Percentiles rank a stretch among this genome's conserved stretches.
Evolutionary conservation across 2,329 filamentous ascomycete genomes (phyloP).

Genomic region (Daldinia sp.): DNA sequence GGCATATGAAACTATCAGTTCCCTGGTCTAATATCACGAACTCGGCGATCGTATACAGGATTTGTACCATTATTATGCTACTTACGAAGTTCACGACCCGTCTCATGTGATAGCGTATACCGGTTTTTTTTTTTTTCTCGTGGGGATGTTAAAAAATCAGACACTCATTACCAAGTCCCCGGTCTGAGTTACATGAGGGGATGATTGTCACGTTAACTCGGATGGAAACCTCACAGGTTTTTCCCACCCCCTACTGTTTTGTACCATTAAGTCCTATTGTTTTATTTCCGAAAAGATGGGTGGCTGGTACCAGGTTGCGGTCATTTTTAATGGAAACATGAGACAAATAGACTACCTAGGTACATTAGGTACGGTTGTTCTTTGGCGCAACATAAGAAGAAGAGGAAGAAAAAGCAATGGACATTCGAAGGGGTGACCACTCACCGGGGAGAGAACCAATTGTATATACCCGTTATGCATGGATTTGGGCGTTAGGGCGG

Average conservation of each 20-base stretch:
- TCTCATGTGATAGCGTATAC: conserved; percentile 26
- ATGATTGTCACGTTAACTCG: conserved; percentile 16
- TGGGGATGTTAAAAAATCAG: background rate
- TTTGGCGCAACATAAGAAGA: background rate
- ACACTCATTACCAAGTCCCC: conserved; percentile 9
- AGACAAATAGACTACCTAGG: conserved; percentile 20
- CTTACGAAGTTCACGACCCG: conserved; percentile 37
- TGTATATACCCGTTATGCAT: conserved; percentile 45
- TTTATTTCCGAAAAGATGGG: conserved; percentile 22
- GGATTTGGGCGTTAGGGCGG: conserved; percentile 39
- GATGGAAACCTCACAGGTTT: conserved; percentile 5
- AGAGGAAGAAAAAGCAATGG: conserved; percentile 1
- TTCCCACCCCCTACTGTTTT: conserved; percentile 13
- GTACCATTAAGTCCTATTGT: conserved; percentile 24
- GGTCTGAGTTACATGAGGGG: background rate
- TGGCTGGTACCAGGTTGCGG: conserved; percentile 30
- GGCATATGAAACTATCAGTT: conserved; percentile 8
- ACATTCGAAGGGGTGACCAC: conserved; percentile 26
- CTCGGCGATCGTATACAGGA: conserved; percentile 12
- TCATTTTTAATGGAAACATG: conserved; percentile 18
- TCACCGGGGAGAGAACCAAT: conserved; percentile 22
- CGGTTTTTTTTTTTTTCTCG: background rate
- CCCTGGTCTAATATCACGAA: conserved; percentile 10
- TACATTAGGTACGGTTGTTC: conserved; percentile 23
- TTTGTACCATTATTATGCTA: conserved; percentile 33